phyloP scores from a whole-genome alignment of 805 yeast genomes.

The Candida parachauliodes region DNA sequence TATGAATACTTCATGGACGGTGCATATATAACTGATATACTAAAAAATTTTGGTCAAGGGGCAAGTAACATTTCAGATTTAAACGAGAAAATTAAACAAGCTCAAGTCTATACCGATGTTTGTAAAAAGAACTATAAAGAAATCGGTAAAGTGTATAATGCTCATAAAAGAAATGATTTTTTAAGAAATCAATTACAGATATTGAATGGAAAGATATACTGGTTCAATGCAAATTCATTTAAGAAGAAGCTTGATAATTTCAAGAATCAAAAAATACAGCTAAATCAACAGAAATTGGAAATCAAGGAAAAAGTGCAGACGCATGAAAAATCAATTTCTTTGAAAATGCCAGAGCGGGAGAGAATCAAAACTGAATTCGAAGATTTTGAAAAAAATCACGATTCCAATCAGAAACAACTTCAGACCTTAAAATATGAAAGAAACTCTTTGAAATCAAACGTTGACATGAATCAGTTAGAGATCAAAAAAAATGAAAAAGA shows the following conservation, averaged over 20 bases:
- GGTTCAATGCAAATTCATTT: conserved; percentile 37
- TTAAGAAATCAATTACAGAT: conserved; percentile 29
- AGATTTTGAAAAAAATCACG: conserved; percentile 9
- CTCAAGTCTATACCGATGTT: conserved; percentile 20
- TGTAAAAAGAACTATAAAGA: conserved; percentile 28
- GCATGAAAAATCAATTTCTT: conserved; percentile 4
- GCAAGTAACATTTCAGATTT: conserved; percentile 27
- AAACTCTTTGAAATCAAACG: conserved; percentile 4
- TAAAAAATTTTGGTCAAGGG: conserved; percentile 44
- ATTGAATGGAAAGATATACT: conserved; percentile 39
- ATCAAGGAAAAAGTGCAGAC: conserved; percentile 3
- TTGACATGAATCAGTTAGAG: conserved; percentile 10
- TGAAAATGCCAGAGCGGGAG: not conserved
- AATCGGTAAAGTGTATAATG: conserved; percentile 26
- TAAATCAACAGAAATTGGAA: conserved; percentile 12
- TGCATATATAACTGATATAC: conserved; percentile 66
- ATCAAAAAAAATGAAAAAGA: conserved; percentile 18
- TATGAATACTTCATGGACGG: conserved; percentile 79
- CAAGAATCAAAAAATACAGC: conserved; percentile 8
- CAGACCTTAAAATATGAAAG: conserved; percentile 5
- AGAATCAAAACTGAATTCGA: conserved; percentile 7
- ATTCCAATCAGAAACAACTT: conserved; percentile 12
- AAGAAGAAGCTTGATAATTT: conserved; percentile 21
- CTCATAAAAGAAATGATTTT: conserved; percentile 31
- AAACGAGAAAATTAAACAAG: conserved; percentile 22